Percentiles rank a stretch among this genome's conserved stretches.
Conservation (phyloP, 768 basidiomycete species). For the Chalciporus piperatus region DNA sequence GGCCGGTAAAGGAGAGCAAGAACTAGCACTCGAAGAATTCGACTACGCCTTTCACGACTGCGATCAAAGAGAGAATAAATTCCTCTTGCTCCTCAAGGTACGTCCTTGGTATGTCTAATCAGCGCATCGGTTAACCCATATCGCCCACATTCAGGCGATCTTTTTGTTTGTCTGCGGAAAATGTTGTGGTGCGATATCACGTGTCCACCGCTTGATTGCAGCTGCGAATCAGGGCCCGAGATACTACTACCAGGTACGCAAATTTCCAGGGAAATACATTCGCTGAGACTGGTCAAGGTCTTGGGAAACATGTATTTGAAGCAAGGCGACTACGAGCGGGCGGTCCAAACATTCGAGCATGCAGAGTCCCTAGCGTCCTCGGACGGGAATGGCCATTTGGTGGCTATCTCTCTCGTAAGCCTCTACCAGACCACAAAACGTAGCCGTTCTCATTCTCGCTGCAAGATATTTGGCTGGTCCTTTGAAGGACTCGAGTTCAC, state of each 20-base stretch:
- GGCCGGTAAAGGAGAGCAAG: slow-evolving; percentile 1
- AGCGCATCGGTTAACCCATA: neutral
- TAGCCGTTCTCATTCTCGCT: neutral
- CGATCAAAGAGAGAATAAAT: slow-evolving; percentile 1
- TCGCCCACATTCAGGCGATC: neutral
- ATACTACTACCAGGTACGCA: neutral
- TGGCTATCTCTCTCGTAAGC: slow-evolving; percentile 2
- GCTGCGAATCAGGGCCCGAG: neutral
- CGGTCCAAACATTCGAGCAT: slow-evolving; percentile 1
- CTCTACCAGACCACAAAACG: too few relatives aligned
- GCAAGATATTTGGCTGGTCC: slow-evolving; percentile 6
- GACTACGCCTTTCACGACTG: slow-evolving; percentile 5
- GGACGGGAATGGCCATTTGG: neutral
- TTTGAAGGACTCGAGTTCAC: neutral
- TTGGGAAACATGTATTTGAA: slow-evolving; percentile 1
- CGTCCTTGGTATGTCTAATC: neutral
- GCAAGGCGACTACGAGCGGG: slow-evolving; percentile 3
- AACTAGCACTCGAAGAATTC: slow-evolving; percentile 3
- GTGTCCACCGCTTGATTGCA: neutral
- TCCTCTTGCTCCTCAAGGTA: slow-evolving; percentile 3
- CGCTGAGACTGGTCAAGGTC: neutral
- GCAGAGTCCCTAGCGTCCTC: neutral
- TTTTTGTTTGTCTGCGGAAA: slow-evolving; percentile 4
- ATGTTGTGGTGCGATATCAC: neutral
- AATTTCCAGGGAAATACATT: too few relatives aligned